A percentile compares a stretch with the other conserved stretches of the same genome.
Conservation (phyloP, 2,329 filamentous ascomycete genomes). For the Pestalotiopsis sp. region DNA sequence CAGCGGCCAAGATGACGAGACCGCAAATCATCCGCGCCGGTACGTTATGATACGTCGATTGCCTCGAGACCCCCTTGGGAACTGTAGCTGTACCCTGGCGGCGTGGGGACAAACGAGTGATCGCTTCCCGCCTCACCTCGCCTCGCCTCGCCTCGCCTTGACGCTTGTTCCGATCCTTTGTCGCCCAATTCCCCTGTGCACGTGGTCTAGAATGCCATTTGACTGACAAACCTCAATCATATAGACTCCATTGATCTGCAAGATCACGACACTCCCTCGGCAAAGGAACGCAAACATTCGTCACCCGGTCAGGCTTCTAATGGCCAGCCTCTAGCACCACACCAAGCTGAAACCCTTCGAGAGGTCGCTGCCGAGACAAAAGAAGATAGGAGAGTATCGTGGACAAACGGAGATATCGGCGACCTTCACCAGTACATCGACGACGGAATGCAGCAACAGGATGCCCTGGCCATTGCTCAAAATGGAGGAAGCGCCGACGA, state of each 20-base stretch:
- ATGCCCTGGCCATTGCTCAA: conserved; percentile 60
- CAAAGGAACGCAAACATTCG: conserved; percentile 69
- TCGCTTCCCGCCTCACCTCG: not conserved
- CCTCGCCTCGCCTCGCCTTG: not conserved
- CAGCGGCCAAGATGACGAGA: conserved; percentile 52
- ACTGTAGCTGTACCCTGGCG: not conserved
- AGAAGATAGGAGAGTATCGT: conserved; percentile 65
- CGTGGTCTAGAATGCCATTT: conserved; percentile 26
- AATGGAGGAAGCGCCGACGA: conserved; percentile 60
- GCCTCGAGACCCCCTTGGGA: not conserved
- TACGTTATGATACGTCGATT: conserved; percentile 36
- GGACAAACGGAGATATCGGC: conserved; percentile 41
- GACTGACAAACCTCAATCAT: conserved; percentile 20
- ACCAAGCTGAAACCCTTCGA: conserved; percentile 83
- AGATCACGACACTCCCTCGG: conserved; percentile 77
- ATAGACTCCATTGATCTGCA: conserved; percentile 95
- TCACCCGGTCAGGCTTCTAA: conserved; percentile 43
- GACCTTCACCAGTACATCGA: conserved; percentile 47
- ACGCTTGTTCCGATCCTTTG: not conserved
- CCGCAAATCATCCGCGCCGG: conserved; percentile 61
- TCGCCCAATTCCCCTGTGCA: not conserved
- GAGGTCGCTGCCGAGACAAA: conserved; percentile 77
- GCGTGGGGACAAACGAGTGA: not conserved
- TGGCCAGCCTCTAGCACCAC: conserved; percentile 60
- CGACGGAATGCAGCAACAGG: conserved; percentile 53